Evolutionary conservation across 495 filamentous ascomycete genomes (phyloP).

Genomic region (Astrothelium macrocarpum): DNA sequence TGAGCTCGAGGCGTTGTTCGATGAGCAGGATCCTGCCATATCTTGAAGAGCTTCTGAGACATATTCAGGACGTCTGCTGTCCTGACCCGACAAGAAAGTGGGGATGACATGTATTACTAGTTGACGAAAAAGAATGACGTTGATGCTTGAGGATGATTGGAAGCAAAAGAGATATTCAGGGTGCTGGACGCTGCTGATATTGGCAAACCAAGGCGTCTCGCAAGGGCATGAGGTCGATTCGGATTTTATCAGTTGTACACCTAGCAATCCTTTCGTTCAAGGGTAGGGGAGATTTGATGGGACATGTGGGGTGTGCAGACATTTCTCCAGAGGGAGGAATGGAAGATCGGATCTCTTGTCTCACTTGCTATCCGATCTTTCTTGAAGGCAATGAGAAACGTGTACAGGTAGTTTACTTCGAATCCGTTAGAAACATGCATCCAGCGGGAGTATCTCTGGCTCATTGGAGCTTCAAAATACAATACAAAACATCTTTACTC

Average conservation of each 20-base stretch:
- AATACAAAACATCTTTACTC: neutral
- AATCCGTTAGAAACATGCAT: neutral
- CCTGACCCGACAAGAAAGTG: too few species aligned
- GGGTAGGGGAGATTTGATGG: too few species aligned
- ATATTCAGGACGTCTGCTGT: neutral
- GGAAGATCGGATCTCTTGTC: neutral
- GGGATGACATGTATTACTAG: neutral
- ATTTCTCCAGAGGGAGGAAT: neutral
- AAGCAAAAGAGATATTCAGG: neutral
- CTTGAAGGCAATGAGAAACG: neutral
- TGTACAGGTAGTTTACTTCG: neutral
- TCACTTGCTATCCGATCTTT: neutral
- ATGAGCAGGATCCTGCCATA: neutral
- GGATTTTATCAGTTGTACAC: neutral
- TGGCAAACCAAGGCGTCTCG: neutral
- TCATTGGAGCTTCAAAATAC: neutral
- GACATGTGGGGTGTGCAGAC: too few species aligned
- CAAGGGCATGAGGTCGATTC: neutral
- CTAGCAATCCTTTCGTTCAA: neutral
- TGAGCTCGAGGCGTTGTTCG: constrained; percentile 84
- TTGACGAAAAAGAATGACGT: neutral
- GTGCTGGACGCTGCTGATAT: constrained; percentile 2
- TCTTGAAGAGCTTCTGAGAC: neutral
- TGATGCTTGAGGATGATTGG: neutral
- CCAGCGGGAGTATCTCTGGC: neutral